Percentiles rank a stretch among this genome's conserved stretches.
Conservation (phyloP, 352 stramenopile species). For the Peronospora farinosa region DNA sequence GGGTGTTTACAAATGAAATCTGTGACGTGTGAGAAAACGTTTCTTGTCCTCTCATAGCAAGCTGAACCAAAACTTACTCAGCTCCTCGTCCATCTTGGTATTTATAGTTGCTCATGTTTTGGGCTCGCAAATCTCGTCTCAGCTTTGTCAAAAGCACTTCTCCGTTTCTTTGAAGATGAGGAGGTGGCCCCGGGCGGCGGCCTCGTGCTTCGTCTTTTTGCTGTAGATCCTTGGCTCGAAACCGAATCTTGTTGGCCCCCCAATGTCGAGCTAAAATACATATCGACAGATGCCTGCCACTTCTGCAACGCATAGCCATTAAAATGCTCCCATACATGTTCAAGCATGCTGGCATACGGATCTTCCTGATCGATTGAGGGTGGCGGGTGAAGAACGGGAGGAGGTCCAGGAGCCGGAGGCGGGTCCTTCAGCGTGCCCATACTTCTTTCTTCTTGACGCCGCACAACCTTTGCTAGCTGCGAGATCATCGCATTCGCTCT, state of each 20-base stretch:
- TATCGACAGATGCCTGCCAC: conserved; percentile 14
- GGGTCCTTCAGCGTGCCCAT: conserved; percentile 6
- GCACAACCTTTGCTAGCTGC: conserved; percentile 19
- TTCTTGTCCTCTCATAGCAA: too few species aligned
- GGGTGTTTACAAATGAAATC: too few species aligned
- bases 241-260: background rate
- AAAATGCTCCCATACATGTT: conserved; percentile 18
- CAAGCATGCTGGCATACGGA: conserved; percentile 18
- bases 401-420: conserved; percentile 9
- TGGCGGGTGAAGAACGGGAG: conserved; percentile 7
- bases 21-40: too few species aligned
- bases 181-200: background rate
- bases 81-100: too few species aligned
- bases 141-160: background rate
- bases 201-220: conserved; percentile 3
- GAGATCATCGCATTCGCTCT: conserved; percentile 24
- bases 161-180: conserved; percentile 2
- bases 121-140: too few species aligned
- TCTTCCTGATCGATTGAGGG: conserved; percentile 15
- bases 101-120: too few species aligned
- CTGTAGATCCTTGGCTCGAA: background rate
- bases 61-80: too few species aligned
- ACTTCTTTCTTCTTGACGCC: conserved; percentile 17
- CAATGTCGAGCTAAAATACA: conserved; percentile 10
- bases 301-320: conserved; percentile 9